Conservation (phyloP, 768 basidiomycete species). For the Macrolepiota dolichaula region DNA sequence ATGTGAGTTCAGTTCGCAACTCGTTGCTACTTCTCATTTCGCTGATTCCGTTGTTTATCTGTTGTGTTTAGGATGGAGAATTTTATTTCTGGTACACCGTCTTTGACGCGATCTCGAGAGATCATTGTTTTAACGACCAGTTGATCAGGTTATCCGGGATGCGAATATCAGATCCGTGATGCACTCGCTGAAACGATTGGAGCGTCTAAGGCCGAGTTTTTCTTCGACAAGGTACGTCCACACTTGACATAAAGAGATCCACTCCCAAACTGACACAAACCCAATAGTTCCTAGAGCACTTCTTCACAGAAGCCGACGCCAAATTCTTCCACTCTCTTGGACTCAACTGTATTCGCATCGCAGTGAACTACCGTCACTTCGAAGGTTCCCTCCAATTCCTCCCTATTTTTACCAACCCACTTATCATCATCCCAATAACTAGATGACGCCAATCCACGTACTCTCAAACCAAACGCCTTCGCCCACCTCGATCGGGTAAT, state of each 20-base stretch:
- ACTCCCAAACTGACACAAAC: not conserved
- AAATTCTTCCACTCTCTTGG: conserved; percentile 75
- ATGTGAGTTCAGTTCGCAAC: conserved; percentile 69
- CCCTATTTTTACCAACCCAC: not conserved
- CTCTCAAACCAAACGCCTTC: conserved; percentile 71
- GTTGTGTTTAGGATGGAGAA: conserved; percentile 60
- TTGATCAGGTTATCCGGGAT: conserved; percentile 66
- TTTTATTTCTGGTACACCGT: conserved; percentile 57
- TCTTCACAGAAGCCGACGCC: conserved; percentile 76
- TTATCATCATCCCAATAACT: not conserved
- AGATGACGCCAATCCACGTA: conserved; percentile 77
- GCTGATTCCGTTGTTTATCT: conserved; percentile 6
- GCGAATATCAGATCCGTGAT: conserved; percentile 75
- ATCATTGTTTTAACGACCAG: not conserved
- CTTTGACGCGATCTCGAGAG: not conserved
- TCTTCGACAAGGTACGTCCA: conserved; percentile 71
- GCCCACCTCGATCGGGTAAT: conserved; percentile 84
- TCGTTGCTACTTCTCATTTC: conserved; percentile 6
- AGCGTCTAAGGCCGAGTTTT: conserved; percentile 63
- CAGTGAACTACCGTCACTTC: conserved; percentile 75
- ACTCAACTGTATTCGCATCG: conserved; percentile 74
- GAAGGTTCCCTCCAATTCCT: conserved; percentile 38
- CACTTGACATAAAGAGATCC: not conserved
- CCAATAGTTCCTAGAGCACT: conserved; percentile 81
- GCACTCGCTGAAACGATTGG: conserved; percentile 68